Base-by-base conservation (phyloP, 352 stramenopile species). In the Globisporangium lucens region DNA sequence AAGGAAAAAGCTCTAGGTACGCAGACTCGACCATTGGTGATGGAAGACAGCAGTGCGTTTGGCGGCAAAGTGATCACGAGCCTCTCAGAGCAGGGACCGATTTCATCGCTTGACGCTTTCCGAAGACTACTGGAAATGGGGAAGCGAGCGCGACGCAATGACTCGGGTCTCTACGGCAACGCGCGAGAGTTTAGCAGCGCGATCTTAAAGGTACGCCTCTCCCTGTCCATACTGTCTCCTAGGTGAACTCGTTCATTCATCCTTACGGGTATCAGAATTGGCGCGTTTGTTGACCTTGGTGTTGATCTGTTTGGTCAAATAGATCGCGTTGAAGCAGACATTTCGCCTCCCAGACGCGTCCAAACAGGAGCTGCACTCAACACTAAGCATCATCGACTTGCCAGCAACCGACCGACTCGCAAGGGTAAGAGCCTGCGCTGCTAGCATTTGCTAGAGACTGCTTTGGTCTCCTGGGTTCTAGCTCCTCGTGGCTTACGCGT, bases 401-500 rank as follows among this genome's bases (percentile, higher is more conserved):
- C 79, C 80, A 13, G 66, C 77, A 13, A 83, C 77, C 12, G 73
- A 91, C 47, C 76, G 75, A 22, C 78, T 91, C n/a, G 59, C 70
- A 2, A 69, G 75, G 33, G 83, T 86, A 63, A 33, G 30, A 33
- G 30, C 30, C 30, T 33, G 30, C 5, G 3, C 30, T 33, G 6
- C 30, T 33, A 33, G 30, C 30, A 33, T 33, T 33, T 33, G 30
- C 30, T 33, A 33, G 30, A 33, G 30, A 33, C 30, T 33, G 5
- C 30, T 33, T 33, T 33, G 22, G 76, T 72, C 30, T 22, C 20
- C 4, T 5, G 12, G 17, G 0, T 27, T 20, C 15, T 43, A 38
- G 15, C 8, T 55, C 15, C 49, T 52, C n/a, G 29, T 9, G 5
- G n/a, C 17, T 51, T 51, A 51, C 17, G 5, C 30, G 30, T 33